Base-by-base conservation (phyloP, 2,329 filamentous ascomycete species). In the Aspergillus novofumigatus region DNA sequence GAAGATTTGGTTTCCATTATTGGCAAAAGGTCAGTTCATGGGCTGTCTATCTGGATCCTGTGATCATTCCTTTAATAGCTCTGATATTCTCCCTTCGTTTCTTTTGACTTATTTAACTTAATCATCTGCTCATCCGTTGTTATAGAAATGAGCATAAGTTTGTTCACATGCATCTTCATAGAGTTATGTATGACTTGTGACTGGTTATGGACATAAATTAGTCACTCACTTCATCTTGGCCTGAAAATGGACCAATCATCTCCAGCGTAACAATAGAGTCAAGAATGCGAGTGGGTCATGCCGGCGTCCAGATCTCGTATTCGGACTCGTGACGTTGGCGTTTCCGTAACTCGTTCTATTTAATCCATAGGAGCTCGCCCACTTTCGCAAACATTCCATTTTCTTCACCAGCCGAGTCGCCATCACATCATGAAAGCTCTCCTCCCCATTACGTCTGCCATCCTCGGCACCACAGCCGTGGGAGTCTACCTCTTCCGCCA, bases 391-490 rank as follows among this genome's bases (percentile, higher is more conserved):
- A 44, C 11, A 11, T 21, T 11, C 20, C 7, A n/a, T 44, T 44
- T 8, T 11, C 41, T 11, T 21, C 41, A 20, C n/a, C n/a, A 44
- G 3, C 17, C 21, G 21, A 44, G n/a, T 44, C n/a, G n/a, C 41
- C 41, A 21, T 21, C 41, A 0, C 41, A 44, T 2, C n/a, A 44
- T 44, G 41, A 44, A 44, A 44, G n/a, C 41, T 7, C 8, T 44
- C 41, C 9, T 44, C 3, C 41, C 41, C 6, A 20, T 67, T 7
- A 64, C 57, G 1, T 63, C 57, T 3, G 59, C 69, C 53, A 75
- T 70, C 5, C 77, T 74, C 54, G 75, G 71, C 20, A 78, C 59
- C 1, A 78, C 67, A 58, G 57, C 60, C 5, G 29, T 67, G 10
- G 68, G 62, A 21, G 52, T 69, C 48, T 67, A 67, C 54, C 52